Conservation (phyloP, 257 asterid genomes). For the Plectranthus barbatus region DNA sequence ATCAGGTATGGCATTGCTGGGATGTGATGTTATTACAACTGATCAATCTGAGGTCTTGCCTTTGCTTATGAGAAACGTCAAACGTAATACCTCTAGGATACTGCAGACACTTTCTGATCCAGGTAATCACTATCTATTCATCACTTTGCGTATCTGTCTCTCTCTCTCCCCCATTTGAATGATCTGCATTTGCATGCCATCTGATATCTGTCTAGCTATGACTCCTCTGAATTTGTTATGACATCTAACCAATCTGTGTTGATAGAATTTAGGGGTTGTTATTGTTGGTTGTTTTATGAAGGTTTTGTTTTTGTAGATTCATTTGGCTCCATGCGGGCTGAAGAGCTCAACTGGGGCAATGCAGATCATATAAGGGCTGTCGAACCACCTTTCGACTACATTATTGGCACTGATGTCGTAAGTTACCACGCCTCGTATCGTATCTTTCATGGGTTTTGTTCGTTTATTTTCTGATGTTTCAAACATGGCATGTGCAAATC, state of each 20-base stretch:
- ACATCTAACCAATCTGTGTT: too few species aligned
- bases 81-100: slow-evolving; percentile 81
- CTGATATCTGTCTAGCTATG: too few species aligned
- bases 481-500: background rate
- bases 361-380: slow-evolving; percentile 73
- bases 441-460: background rate
- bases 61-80: slow-evolving; percentile 74
- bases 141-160: background rate
- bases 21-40: slow-evolving; percentile 83
- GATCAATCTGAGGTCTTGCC: slow-evolving; percentile 96
- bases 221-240: background rate
- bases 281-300: background rate
- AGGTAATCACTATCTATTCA: slow-evolving; percentile 21
- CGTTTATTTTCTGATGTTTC: background rate
- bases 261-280: background rate
- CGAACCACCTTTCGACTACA: slow-evolving; percentile 85
- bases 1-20: slow-evolving; percentile 92
- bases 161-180: background rate
- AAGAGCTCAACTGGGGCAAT: slow-evolving; percentile 88
- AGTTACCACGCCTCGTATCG: slow-evolving; percentile 22
- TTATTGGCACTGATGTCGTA: slow-evolving; percentile 95
- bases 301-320: slow-evolving; percentile 44
- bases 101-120: slow-evolving; percentile 53
- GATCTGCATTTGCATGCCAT: background rate
- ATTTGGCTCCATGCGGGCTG: slow-evolving; percentile 75